Conservation (phyloP, 1,139 yeast species). For the Suhomyces bolitotheri region DNA sequence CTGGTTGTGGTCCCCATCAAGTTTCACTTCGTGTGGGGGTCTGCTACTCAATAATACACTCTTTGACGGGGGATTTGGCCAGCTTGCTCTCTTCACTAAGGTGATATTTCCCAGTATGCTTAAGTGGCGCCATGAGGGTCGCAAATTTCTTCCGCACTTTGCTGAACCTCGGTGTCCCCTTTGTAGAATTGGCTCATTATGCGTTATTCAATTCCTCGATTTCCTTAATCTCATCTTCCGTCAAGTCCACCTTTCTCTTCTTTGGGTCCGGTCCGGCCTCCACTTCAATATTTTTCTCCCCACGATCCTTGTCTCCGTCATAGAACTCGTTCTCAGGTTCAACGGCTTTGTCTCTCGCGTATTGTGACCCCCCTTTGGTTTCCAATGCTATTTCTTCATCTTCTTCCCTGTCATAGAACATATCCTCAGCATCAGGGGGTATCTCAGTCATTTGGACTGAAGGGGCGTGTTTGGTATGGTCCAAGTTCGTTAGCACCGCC, state of each 20-base stretch:
- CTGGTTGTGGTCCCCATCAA: no score
- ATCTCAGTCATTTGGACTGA: slow-evolving; percentile 91
- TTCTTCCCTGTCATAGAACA: slow-evolving; percentile 72
- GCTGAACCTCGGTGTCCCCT: no score
- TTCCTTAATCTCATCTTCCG: slow-evolving; percentile 43
- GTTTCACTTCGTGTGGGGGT: no score
- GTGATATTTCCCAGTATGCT: no score
- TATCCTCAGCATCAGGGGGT: slow-evolving; percentile 81
- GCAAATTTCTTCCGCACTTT: no score
- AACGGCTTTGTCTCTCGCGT: slow-evolving; percentile 71
- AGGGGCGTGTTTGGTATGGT: slow-evolving; percentile 90
- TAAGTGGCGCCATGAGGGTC: no score
- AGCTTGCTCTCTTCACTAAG: no score
- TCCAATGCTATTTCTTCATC: slow-evolving; percentile 74
- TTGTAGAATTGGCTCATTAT: no score
- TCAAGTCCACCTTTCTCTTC: slow-evolving; percentile 17
- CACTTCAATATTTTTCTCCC: slow-evolving; percentile 31
- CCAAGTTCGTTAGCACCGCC: slow-evolving; percentile 75
- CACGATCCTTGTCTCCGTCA: slow-evolving; percentile 53
- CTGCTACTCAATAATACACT: no score
- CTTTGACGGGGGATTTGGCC: no score
- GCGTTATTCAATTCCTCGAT: slow-evolving; percentile 35
- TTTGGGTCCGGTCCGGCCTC: neutral
- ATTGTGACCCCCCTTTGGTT: slow-evolving; percentile 87
- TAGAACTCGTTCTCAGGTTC: slow-evolving; percentile 68